phyloP scores from a whole-genome alignment of 2,329 filamentous ascomycete genomes.

The Colletotrichum acutatum region DNA sequence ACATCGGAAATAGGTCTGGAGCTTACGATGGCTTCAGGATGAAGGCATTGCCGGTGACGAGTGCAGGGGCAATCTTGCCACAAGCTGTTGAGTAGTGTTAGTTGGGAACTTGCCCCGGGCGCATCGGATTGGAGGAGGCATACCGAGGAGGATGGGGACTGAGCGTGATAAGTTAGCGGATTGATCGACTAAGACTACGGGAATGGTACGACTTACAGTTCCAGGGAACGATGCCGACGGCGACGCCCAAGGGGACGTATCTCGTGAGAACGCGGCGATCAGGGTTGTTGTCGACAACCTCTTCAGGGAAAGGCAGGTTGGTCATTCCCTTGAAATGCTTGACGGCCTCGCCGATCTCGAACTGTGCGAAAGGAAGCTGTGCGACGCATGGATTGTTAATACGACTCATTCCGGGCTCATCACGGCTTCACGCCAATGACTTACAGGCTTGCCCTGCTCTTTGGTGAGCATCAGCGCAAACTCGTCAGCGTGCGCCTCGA shows the following conservation, averaged over 20 bases:
- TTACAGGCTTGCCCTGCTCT: slow-evolving; percentile 40
- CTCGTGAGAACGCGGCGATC: slow-evolving; percentile 43
- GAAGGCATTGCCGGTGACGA: slow-evolving; percentile 67
- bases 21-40: slow-evolving; percentile 64
- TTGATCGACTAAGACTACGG: slow-evolving; percentile 47
- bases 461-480: slow-evolving; percentile 34
- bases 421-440: not conserved
- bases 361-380: slow-evolving; percentile 24
- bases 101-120: not conserved
- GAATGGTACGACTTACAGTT: slow-evolving; percentile 65
- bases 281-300: slow-evolving; percentile 39
- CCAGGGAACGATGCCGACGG: slow-evolving; percentile 62
- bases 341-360: slow-evolving; percentile 24
- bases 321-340: slow-evolving; percentile 26
- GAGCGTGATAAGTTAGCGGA: not conserved
- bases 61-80: slow-evolving; percentile 66
- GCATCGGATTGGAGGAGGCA: not conserved
- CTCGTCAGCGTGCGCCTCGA: slow-evolving; percentile 33
- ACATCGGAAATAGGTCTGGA: not conserved
- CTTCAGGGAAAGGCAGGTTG: slow-evolving; percentile 26
- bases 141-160: slow-evolving; percentile 35
- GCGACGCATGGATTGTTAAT: not conserved
- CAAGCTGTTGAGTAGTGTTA: slow-evolving; percentile 42
- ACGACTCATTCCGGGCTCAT: not conserved
- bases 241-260: slow-evolving; percentile 54